phyloP scores from a whole-genome alignment of 2,329 filamentous ascomycete genomes.

The Parasarocladium wereldwijsianum region DNA sequence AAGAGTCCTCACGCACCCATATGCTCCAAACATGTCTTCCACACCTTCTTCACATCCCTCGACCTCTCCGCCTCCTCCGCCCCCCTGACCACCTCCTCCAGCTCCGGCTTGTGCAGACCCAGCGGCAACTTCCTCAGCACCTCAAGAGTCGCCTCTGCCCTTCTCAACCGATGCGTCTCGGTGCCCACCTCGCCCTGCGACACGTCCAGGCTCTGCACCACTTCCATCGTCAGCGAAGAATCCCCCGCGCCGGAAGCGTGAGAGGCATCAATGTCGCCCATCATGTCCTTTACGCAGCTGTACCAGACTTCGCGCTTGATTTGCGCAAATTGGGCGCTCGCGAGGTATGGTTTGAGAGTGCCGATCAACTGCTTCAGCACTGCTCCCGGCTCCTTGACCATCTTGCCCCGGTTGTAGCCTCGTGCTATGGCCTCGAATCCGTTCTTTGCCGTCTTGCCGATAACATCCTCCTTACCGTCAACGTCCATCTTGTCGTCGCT shows the following conservation, averaged over 20 bases:
- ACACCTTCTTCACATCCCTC: constrained; percentile 27
- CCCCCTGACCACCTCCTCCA: constrained; percentile 17
- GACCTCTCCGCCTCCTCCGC: constrained; percentile 27
- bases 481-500: constrained; percentile 50
- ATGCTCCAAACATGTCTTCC: constrained; percentile 21
- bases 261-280: constrained; percentile 23
- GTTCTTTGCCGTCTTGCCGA: constrained; percentile 29
- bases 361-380: constrained; percentile 25
- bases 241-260: constrained; percentile 9
- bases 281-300: constrained; percentile 28
- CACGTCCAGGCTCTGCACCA: constrained; percentile 31
- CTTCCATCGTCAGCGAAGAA: constrained; percentile 15
- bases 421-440: constrained; percentile 34
- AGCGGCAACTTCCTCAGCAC: constrained; percentile 25
- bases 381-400: constrained; percentile 19
- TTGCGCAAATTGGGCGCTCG: constrained; percentile 20
- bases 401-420: constrained; percentile 29
- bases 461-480: constrained; percentile 35
- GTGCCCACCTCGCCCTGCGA: constrained; percentile 30
- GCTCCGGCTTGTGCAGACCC: constrained; percentile 15
- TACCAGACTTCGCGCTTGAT: constrained; percentile 40
- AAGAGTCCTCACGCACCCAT: constrained; percentile 9
- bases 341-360: constrained; percentile 25
- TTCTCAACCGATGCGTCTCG: constrained; percentile 33
- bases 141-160: constrained; percentile 29